Evolutionary conservation across 495 filamentous ascomycete genomes (phyloP).

Genomic region (Margaritispora aquatica): DNA sequence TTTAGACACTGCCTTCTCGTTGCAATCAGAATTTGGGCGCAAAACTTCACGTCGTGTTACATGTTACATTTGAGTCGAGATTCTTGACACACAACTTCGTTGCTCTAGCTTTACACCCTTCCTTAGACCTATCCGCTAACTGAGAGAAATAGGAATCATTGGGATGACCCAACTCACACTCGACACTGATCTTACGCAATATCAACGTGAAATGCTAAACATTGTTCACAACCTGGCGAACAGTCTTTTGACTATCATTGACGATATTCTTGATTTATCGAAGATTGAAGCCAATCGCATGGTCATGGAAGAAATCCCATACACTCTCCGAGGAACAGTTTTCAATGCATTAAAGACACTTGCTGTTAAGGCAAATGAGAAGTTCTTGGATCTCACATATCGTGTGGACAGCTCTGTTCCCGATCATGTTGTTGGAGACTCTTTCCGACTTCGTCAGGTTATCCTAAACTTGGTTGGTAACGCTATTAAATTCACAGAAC

Average conservation of each 20-base stretch:
- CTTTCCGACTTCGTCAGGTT: constrained; percentile 93
- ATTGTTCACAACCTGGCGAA: constrained; percentile 98
- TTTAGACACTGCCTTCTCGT: too few relatives aligned
- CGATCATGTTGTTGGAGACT: constrained; percentile 95
- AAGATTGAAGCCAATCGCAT: constrained; percentile 99
- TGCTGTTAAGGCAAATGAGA: constrained; percentile 96
- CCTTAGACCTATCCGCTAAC: not conserved
- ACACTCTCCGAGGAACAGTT: constrained; percentile 89
- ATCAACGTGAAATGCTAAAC: constrained; percentile 97
- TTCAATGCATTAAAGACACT: constrained; percentile 98
- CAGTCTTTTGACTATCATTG: constrained; percentile 96
- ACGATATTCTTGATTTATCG: constrained; percentile 97
- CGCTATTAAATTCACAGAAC: constrained; percentile 94
- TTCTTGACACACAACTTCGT: not conserved
- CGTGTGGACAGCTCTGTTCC: constrained; percentile 91
- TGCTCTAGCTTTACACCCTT: not conserved
- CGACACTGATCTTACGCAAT: constrained; percentile 89
- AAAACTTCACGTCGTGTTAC: too few relatives aligned
- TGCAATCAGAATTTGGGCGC: too few relatives aligned
- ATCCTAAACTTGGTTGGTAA: constrained; percentile 80
- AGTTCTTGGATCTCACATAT: constrained; percentile 89
- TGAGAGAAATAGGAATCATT: constrained; percentile 71
- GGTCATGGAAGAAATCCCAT: constrained; percentile 98
- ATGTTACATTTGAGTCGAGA: too few relatives aligned
- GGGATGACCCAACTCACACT: constrained; percentile 96